Evolutionary conservation across 768 basidiomycete species (phyloP), one percentile per base, ranked within the genome.

Genomic region (Mycena crocata): DNA sequence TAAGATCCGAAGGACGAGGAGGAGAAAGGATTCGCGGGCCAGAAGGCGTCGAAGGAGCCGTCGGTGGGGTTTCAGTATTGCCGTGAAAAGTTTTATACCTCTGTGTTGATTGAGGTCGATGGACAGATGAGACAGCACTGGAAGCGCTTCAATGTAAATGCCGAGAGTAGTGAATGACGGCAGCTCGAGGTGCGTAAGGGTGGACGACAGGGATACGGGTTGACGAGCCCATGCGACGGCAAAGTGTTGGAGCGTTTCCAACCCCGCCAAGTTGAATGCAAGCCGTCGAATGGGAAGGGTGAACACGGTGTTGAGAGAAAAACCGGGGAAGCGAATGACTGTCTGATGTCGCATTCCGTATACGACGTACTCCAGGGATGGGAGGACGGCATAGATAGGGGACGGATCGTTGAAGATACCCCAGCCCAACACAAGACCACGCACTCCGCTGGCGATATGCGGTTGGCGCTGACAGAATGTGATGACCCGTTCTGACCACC

Each of bases 341-440:
- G 54, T 31, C 24, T 30, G 19, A 19, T 42, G 54, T 21, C 54
- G 40, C 54, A 56, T 44, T 31, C 28, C 21, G n/a, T 31, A 56
- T 21, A 56, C 54, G 8, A 56, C 30, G 26, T 56, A 56, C 54
- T 56, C 54, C 40, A 56, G 54, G 39, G 54, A 56, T 44, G 24
- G 40, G 19, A 56, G 40, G 26, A 31, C 4, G 30, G 52, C 17
- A 44, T 31, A 56, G 3, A 56, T 3, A 56, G 19, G 40, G 34
- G 24, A 56, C 23, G 54, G 54, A 31, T 56, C 54, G 9, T 8
- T 21, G 35, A 28, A 12, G 19, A 42, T 10, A 40, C 31, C 8
- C 39, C 54, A 44, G 54, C 39, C 54, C 40, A 56, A n/a, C 40
- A 44, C 44, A 8, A 56, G 28, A 40, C 54, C 54, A 56, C 54